Percentiles rank a stretch among this genome's conserved stretches.
Conservation (phyloP, 371 early-diverging fungal genomes). For the Entomophthora muscae region DNA sequence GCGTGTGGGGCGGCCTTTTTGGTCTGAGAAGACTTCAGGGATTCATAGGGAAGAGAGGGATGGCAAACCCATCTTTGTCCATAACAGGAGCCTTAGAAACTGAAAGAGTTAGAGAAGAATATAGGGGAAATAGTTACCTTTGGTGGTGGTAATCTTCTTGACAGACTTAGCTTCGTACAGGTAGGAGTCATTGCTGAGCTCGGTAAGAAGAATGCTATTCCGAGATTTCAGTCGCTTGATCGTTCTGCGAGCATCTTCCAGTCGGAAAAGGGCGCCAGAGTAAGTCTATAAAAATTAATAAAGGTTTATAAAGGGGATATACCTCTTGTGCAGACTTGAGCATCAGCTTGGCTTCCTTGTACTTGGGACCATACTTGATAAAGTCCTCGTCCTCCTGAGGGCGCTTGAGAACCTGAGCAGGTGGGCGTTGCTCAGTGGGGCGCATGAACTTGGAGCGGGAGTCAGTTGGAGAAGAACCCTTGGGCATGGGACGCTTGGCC, state of each 20-base stretch:
- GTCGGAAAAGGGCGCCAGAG: neutral
- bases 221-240: neutral
- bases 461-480: neutral
- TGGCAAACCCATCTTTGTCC: neutral
- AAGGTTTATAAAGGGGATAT: neutral
- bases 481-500: neutral
- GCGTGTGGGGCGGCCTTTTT: neutral
- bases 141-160: too few species aligned
- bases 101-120: neutral
- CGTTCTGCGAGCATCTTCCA: neutral
- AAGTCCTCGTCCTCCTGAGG: neutral
- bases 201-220: neutral
- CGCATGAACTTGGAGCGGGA: neutral
- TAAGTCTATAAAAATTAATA: neutral
- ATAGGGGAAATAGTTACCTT: too few species aligned
- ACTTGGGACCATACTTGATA: neutral
- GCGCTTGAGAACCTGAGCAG: neutral
- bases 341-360: neutral
- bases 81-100: neutral
- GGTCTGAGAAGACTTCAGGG: neutral
- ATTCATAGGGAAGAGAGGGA: neutral
- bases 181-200: neutral
- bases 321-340: neutral
- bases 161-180: too few species aligned
- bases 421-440: neutral